Conservation (phyloP, 257 asterid genomes). For the Solanum piurae region DNA sequence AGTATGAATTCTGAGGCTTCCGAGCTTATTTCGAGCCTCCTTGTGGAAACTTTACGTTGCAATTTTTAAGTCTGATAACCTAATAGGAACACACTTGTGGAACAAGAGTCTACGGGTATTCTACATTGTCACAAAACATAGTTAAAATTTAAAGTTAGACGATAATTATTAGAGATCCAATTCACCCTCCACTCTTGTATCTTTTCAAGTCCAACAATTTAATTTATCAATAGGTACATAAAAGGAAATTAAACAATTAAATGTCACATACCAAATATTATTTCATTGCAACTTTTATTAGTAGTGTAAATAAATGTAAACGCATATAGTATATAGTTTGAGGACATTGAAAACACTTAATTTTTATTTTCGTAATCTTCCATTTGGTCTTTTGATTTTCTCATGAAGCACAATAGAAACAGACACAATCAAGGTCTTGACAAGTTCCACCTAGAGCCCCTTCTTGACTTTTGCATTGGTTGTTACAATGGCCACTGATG, state of each 20-base stretch:
- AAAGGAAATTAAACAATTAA: not conserved
- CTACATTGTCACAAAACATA: too few relatives aligned
- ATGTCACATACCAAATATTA: not conserved
- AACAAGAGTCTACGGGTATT: too few relatives aligned
- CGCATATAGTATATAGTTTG: not conserved
- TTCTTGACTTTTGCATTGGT: not conserved
- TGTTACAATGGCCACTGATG: not conserved
- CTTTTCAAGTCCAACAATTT: not conserved
- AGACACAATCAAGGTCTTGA: not conserved
- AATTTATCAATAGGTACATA: not conserved
- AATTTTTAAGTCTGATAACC: too few relatives aligned
- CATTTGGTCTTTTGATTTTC: not conserved
- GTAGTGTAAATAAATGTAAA: too few relatives aligned
- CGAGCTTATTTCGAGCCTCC: too few relatives aligned
- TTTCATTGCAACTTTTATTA: not conserved
- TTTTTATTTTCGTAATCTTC: not conserved
- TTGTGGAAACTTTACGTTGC: too few relatives aligned
- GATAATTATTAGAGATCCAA: not conserved
- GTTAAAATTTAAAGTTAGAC: not conserved
- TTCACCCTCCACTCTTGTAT: not conserved
- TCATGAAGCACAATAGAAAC: not conserved
- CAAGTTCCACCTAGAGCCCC: not conserved
- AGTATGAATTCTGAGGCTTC: accelerated
- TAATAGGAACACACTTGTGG: too few relatives aligned
- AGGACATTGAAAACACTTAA: not conserved